Evolutionary conservation across 495 filamentous ascomycete genomes (phyloP).

Genomic region (Stereocaulon alpinum): DNA sequence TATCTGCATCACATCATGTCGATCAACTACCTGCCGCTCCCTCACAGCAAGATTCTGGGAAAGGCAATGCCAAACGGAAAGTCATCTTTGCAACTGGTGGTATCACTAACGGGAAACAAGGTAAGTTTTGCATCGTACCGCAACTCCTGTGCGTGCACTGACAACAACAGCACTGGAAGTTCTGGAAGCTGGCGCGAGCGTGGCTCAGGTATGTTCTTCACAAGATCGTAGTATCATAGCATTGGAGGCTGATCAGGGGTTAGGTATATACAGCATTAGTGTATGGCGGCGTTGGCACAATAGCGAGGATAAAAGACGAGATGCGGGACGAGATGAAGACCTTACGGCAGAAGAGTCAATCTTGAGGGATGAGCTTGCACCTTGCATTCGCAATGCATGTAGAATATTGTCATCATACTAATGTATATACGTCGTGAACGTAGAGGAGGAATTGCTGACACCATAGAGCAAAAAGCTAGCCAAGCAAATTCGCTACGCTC

Average conservation of each 20-base stretch:
- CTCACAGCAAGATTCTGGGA: conserved; percentile 1
- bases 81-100: conserved; percentile 88
- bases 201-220: conserved; percentile 39
- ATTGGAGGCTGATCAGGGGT: neutral
- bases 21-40: conserved; percentile 2
- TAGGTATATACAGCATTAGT: conserved; percentile 46
- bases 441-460: too few relatives aligned
- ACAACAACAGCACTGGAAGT: conserved; percentile 49
- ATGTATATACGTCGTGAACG: too few relatives aligned
- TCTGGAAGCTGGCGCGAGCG: conserved; percentile 73
- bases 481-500: too few relatives aligned
- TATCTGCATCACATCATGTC: conserved; percentile 9
- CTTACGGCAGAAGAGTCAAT: neutral
- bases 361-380: too few relatives aligned
- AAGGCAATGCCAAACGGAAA: conserved; percentile 54
- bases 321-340: conserved; percentile 48
- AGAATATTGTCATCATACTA: too few relatives aligned
- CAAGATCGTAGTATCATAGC: neutral
- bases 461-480: too few relatives aligned
- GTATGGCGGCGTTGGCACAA: conserved; percentile 76
- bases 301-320: conserved; percentile 79
- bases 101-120: conserved; percentile 70
- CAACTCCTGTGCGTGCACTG: neutral
- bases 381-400: too few relatives aligned
- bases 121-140: neutral